These are phyloP conservation scores for Fomitopsis pinicola DNA, from an alignment of 1,284 basidiomycete genomes.

Conservation along the genomic window DNA sequence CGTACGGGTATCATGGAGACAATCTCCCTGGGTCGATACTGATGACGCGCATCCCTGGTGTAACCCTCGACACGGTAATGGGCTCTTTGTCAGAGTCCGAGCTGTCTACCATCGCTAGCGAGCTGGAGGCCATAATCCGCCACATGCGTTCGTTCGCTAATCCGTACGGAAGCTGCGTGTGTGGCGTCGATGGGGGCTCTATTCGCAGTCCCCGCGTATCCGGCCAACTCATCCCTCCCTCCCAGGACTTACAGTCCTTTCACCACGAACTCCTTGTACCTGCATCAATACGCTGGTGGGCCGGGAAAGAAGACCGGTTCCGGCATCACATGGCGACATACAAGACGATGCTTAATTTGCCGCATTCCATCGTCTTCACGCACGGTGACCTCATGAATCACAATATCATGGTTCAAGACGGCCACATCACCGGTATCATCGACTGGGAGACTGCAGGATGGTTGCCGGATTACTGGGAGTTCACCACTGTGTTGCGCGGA, in stretches of 20 bases:
- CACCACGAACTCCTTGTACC: slow-evolving; percentile 1
- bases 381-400: slow-evolving; percentile 7
- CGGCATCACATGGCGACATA: neutral
- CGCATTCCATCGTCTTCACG: slow-evolving; percentile 11
- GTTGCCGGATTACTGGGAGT: slow-evolving; percentile 6
- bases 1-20: no score
- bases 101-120: slow-evolving; percentile 2
- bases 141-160: slow-evolving; percentile 10
- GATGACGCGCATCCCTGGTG: slow-evolving; percentile 8
- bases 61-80: neutral
- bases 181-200: slow-evolving; percentile 9
- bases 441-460: slow-evolving; percentile 8
- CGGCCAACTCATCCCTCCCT: neutral
- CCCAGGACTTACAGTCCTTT: slow-evolving; percentile 5
- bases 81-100: slow-evolving; percentile 1
- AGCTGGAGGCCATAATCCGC: slow-evolving; percentile 5
- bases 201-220: slow-evolving; percentile 7
- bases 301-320: neutral
- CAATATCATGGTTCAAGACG: slow-evolving; percentile 7
- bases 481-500: neutral
- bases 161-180: slow-evolving; percentile 8
- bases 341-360: slow-evolving; percentile 4
- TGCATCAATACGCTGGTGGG: neutral
- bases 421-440: slow-evolving; percentile 5
- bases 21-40: slow-evolving; percentile 11